Conservation (phyloP, 352 stramenopile genomes). For the Globisporangium cederbergense region DNA sequence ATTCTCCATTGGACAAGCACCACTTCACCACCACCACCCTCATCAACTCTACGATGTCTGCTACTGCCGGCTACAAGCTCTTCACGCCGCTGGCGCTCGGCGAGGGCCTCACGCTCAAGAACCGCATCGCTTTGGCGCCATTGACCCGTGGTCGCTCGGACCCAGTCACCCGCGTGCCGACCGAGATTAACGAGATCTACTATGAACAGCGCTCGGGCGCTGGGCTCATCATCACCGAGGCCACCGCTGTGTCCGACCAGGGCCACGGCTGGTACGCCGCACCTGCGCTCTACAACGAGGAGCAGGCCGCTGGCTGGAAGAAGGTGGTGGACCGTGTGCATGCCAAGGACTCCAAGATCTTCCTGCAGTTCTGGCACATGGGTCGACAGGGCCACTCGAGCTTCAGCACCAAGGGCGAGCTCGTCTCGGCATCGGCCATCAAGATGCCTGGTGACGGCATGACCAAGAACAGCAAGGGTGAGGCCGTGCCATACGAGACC, state of each 20-base stretch:
- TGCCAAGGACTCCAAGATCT: constrained; percentile 70
- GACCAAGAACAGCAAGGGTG: neutral
- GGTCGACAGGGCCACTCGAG: constrained; percentile 54
- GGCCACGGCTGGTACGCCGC: constrained; percentile 2
- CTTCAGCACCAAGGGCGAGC: constrained; percentile 41
- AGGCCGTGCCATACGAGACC: neutral
- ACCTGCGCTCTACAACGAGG: constrained; percentile 22
- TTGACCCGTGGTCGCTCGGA: constrained; percentile 42
- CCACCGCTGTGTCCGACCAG: constrained; percentile 38
- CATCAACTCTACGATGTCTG: neutral
- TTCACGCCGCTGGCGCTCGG: constrained; percentile 29
- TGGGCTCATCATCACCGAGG: constrained; percentile 67
- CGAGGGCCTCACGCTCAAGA: constrained; percentile 38
- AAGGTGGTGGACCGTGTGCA: constrained; percentile 68
- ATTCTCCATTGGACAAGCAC: constrained; percentile 1
- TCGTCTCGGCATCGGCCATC: constrained; percentile 40
- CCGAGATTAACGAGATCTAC: constrained; percentile 51
- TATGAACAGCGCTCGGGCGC: constrained; percentile 54
- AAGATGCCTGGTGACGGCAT: neutral
- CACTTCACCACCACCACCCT: neutral
- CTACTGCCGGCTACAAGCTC: constrained; percentile 30
- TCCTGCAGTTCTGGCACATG: constrained; percentile 82
- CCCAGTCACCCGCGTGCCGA: constrained; percentile 24
- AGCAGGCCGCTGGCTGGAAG: constrained; percentile 45
- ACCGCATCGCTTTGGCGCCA: constrained; percentile 47